A percentile compares a stretch with the other conserved stretches of the same genome.
Evolutionary conservation across 768 basidiomycete species (phyloP).

Genomic region (Termitomyces sp.): DNA sequence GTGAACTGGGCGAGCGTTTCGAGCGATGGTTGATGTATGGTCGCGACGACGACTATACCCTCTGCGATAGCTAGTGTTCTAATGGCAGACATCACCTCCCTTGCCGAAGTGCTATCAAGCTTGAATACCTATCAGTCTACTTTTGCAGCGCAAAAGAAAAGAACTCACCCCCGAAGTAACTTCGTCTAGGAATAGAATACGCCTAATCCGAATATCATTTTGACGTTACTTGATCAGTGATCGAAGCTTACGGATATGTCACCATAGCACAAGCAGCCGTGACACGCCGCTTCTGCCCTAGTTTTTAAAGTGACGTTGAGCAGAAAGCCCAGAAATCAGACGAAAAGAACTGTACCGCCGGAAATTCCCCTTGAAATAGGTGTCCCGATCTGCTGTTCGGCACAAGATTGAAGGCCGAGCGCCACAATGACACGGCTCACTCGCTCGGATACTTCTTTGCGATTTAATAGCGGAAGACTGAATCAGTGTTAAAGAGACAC

Average conservation of each 20-base stretch:
- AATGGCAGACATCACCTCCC: conserved; percentile 39
- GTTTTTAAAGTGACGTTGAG: background rate
- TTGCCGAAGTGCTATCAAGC: conserved; percentile 45
- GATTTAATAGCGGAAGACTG: conserved; percentile 33
- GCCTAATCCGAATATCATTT: conserved; percentile 18
- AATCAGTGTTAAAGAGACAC: background rate
- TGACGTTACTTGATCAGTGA: background rate
- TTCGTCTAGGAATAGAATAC: conserved; percentile 60
- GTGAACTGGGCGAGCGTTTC: conserved; percentile 60
- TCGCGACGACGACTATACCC: conserved; percentile 54
- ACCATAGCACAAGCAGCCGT: conserved; percentile 59
- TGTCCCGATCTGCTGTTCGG: conserved; percentile 51
- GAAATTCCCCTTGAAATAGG: conserved; percentile 55
- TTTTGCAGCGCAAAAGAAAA: background rate
- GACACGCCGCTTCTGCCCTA: conserved; percentile 58
- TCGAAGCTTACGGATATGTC: conserved; percentile 38
- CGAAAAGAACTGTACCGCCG: conserved; percentile 29
- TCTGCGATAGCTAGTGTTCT: conserved; percentile 38
- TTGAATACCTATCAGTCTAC: conserved; percentile 6
- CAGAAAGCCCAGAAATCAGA: background rate
- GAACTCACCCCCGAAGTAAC: conserved; percentile 45
- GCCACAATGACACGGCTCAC: conserved; percentile 40
- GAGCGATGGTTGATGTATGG: conserved; percentile 64
- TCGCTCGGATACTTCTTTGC: conserved; percentile 29
- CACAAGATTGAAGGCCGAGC: conserved; percentile 44